These are phyloP conservation scores for Candida sanyaensis DNA, from an alignment of 1,139 yeast genomes.

Conservation along the genomic window DNA sequence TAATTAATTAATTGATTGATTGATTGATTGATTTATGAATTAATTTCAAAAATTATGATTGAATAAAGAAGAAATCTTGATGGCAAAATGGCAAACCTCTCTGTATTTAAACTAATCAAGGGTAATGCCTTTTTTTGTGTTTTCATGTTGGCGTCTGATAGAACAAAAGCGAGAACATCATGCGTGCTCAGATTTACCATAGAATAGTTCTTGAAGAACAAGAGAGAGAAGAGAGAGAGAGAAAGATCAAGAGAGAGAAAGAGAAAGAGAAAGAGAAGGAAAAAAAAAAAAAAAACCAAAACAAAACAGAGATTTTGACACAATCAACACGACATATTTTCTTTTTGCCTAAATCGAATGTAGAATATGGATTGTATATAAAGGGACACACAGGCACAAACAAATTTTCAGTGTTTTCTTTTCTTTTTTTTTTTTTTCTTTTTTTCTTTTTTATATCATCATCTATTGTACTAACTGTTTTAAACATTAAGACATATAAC, in stretches of 20 bases:
- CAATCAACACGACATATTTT: neutral
- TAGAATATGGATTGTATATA: no score
- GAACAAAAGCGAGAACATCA: neutral
- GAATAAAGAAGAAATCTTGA: neutral
- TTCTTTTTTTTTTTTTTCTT: neutral
- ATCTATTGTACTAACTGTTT: constrained; percentile 13
- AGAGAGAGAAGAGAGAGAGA: neutral
- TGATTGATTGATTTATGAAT: neutral
- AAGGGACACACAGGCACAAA: neutral
- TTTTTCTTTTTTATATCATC: constrained; percentile 2
- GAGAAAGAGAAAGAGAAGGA: neutral
- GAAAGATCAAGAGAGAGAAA: neutral
- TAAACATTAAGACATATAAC: constrained; percentile 5
- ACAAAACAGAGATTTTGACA: neutral
- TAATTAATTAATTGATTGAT: neutral
- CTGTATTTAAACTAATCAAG: constrained; percentile 1
- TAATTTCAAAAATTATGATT: neutral
- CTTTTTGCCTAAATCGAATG: no score
- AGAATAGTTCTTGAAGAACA: neutral
- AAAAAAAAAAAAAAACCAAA: neutral
- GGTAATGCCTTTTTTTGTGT: neutral
- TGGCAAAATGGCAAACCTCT: neutral
- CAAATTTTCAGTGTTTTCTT: neutral
- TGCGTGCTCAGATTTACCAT: constrained; percentile 4
- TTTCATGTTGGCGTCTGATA: neutral